These are phyloP conservation scores for Globisporangium cederbergense DNA, from an alignment of 352 stramenopile genomes.

Conservation along the genomic window DNA sequence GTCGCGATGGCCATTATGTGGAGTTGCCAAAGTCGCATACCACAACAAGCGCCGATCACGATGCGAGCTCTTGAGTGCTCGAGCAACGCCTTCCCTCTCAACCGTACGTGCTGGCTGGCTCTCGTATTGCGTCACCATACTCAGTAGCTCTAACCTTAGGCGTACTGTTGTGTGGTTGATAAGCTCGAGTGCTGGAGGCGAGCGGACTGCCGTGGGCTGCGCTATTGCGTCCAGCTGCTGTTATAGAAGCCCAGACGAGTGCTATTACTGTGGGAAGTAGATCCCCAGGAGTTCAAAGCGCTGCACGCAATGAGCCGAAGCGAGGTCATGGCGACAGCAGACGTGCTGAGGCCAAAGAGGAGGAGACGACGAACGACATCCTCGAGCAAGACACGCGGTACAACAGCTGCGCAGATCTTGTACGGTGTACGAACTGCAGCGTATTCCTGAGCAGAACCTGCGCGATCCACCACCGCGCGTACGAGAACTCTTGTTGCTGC, in stretches of 20 bases:
- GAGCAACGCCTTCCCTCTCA: slow-evolving; percentile 5
- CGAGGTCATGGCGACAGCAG: not conserved
- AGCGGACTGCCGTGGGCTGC: slow-evolving; percentile 3
- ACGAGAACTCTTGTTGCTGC: not conserved
- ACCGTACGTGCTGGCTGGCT: not conserved
- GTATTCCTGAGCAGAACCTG: slow-evolving; percentile 1
- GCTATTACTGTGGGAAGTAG: too few species aligned
- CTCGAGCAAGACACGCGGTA: not conserved
- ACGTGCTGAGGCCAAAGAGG: not conserved
- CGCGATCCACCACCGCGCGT: slow-evolving; percentile 2
- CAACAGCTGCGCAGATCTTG: slow-evolving; percentile 1
- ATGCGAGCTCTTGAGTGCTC: not conserved
- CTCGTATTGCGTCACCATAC: too few species aligned
- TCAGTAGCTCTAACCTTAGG: not conserved
- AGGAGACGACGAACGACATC: slow-evolving; percentile 3
- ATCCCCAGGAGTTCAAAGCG: not conserved
- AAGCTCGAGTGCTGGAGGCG: not conserved
- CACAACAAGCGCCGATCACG: not conserved
- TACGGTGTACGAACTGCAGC: slow-evolving; percentile 1
- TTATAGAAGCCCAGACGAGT: too few species aligned
- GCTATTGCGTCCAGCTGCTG: not conserved
- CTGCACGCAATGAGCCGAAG: not conserved
- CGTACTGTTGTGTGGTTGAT: not conserved
- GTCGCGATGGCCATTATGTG: not conserved
- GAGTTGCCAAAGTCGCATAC: too few species aligned